Conservation (phyloP, 139 green algal species). For the Medakamo hakoo region DNA sequence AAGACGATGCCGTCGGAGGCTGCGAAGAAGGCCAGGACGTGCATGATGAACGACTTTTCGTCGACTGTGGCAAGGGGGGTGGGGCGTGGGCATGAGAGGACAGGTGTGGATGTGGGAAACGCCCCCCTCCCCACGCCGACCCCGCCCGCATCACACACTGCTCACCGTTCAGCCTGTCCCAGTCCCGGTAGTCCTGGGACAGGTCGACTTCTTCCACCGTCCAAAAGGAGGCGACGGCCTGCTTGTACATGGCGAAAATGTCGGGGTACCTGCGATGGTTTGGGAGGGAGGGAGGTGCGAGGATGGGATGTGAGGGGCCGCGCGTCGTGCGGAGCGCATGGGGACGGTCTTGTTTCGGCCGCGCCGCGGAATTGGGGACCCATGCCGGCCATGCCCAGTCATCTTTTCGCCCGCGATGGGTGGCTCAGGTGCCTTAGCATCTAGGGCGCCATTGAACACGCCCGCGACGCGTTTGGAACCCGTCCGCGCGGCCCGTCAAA, state of each 20-base stretch:
- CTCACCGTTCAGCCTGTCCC: conserved; percentile 25
- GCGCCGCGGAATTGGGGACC: neutral
- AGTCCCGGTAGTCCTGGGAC: conserved; percentile 42
- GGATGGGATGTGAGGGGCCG: too few species aligned
- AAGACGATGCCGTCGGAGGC: conserved; percentile 74
- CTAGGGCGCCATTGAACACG: too few species aligned
- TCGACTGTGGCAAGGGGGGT: conserved; percentile 14
- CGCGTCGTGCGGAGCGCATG: neutral
- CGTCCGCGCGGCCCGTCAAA: too few species aligned
- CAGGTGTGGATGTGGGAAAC: too few species aligned
- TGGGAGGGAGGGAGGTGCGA: neutral
- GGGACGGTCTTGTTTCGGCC: neutral
- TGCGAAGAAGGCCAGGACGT: conserved; percentile 81
- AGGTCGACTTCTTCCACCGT: conserved; percentile 68
- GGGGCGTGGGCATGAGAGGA: too few species aligned
- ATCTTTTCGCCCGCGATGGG: too few species aligned
- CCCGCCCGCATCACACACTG: neutral
- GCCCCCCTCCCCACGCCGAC: neutral
- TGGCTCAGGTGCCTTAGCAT: too few species aligned
- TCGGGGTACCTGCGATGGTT: conserved; percentile 20
- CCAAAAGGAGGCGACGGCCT: conserved; percentile 56
- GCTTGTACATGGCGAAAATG: conserved; percentile 58
- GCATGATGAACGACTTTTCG: conserved; percentile 66
- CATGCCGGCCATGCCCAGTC: neutral
- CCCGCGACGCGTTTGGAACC: too few species aligned